Evolutionary conservation across 345 rosid genomes (phyloP), one percentile per base, ranked within the genome.

Genomic region (Arabidopsis suecica): DNA sequence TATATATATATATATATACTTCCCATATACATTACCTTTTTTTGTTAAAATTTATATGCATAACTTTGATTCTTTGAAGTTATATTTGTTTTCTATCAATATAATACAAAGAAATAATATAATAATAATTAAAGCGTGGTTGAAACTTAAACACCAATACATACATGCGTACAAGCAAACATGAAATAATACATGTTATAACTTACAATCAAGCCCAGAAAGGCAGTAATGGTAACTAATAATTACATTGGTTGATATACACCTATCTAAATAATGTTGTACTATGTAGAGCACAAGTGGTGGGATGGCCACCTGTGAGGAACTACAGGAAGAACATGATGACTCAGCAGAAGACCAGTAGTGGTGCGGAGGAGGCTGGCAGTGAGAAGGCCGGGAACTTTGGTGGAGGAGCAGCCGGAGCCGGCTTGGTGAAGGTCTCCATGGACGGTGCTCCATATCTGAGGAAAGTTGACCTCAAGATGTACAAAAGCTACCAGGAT

Each of bases 371-470:
- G 5, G 82, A 80, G 14, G 79, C 82, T 58, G 53, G 68, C 61
- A 71, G 80, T 28, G 57, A 75, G 41, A 63, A 77, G 20, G 86
- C 80, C 3, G 92, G 91, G 7, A 49, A 34, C 20, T 28, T 80
- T 9, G 45, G 61, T 8, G 70, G 75, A 58, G 79, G 66, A 66
- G 73, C 57, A 3, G 22, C 41, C 36, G 71, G 59, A 60, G 93
- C 84, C 30, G 94, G 94, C 25, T 88, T 88, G 60, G 97, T 93
- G 73, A 94, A 94, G 91, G 98, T 94, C 2, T 86, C 89, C 83
- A 94, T 94, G 95, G 98, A 91, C 50, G 98, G 98, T 48, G 98
- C 98, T 25, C 98, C 98, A 0, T 94, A 91, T 76, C 87, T 94
- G 42, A 89, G 98, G 41, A 94, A 94, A 83, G 95, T 94, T 45